Evolutionary conservation across 2,329 filamentous ascomycete species (phyloP).

Genomic region (Cordyceps farinosa): DNA sequence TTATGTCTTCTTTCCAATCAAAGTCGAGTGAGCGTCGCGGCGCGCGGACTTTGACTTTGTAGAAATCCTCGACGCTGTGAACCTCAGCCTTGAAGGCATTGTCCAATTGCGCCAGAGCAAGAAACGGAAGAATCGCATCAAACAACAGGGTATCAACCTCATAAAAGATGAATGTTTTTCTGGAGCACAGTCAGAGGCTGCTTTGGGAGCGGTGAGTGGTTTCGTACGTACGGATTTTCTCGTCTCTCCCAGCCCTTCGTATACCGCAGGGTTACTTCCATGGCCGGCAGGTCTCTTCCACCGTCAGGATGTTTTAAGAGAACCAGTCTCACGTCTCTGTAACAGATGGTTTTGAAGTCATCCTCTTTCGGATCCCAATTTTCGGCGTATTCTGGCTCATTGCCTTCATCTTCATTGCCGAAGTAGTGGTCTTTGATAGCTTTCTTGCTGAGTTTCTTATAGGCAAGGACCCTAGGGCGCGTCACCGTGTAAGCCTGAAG

Average conservation of each 20-base stretch:
- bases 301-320: conserved; percentile 6
- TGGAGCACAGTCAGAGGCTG: not conserved
- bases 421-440: conserved; percentile 5
- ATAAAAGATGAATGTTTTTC: conserved; percentile 12
- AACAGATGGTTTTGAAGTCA: conserved; percentile 9
- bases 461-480: not conserved
- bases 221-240: not conserved
- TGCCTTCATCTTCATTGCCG: not conserved
- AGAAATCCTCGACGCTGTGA: not conserved
- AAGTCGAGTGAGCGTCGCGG: not conserved
- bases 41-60: not conserved
- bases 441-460: not conserved
- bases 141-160: not conserved
- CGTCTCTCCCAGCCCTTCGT: conserved; percentile 8
- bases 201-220: too few relatives aligned
- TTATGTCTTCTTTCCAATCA: not conserved
- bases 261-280: conserved; percentile 5
- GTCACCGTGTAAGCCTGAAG: not conserved
- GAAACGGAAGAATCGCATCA: not conserved
- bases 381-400: not conserved
- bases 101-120: not conserved
- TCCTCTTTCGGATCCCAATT: not conserved
- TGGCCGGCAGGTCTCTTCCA: conserved; percentile 6
- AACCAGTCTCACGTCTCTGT: not conserved
- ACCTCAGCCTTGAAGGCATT: not conserved